phyloP scores from a whole-genome alignment of 139 green algal species.

The Tetraselmis chui region DNA sequence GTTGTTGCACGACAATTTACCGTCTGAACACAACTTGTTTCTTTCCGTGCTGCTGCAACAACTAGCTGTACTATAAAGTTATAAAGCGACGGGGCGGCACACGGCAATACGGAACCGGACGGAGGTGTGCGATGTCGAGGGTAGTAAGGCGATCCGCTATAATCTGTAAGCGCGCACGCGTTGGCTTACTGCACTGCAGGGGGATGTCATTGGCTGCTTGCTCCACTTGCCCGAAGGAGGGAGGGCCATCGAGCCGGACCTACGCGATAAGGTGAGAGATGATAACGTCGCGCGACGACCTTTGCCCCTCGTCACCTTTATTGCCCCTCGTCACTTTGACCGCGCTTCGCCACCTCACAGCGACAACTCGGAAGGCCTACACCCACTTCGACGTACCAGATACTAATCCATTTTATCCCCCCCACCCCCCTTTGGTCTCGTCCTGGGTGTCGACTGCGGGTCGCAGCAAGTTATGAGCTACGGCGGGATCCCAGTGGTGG shows the following conservation, averaged over 20 bases:
- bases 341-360: no score
- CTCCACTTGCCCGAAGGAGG: conserved; percentile 34
- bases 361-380: conserved; percentile 28
- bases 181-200: conserved; percentile 5
- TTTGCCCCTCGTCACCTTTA: neutral
- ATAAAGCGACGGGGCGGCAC: conserved; percentile 24
- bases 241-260: neutral
- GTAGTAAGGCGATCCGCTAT: no score
- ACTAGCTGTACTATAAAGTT: no score
- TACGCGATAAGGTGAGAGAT: conserved; percentile 15
- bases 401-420: neutral
- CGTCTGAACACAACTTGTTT: conserved; percentile 51
- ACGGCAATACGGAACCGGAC: conserved; percentile 32
- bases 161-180: no score
- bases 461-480: neutral
- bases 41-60: conserved; percentile 68
- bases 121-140: no score
- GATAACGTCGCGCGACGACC: neutral
- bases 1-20: conserved; percentile 11
- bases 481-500: neutral
- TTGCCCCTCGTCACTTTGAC: conserved; percentile 17
- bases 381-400: conserved; percentile 18
- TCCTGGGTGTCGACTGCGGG: neutral
- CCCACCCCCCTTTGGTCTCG: neutral
- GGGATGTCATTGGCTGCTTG: conserved; percentile 53